phyloP scores from a whole-genome alignment of 306 rosid genomes.

The Potentilla sterilis region DNA sequence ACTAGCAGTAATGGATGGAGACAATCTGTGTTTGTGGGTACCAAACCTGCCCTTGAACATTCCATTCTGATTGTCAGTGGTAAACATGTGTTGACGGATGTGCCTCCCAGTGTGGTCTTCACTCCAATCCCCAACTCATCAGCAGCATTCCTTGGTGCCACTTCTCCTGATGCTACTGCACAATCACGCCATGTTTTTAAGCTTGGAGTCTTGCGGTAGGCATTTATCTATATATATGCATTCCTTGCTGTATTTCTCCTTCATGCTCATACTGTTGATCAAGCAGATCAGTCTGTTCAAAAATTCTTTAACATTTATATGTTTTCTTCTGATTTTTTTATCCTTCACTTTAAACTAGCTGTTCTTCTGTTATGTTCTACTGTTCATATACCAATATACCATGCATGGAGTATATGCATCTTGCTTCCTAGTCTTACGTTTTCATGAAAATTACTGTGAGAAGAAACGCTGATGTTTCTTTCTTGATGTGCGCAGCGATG shows the following conservation, averaged over 20 bases:
- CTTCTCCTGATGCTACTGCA: conserved; percentile 22
- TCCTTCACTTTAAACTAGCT: neutral
- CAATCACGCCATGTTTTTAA: conserved; percentile 34
- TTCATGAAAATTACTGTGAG: too few relatives aligned
- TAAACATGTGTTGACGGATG: conserved; percentile 25
- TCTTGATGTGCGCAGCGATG: conserved; percentile 17
- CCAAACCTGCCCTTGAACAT: conserved; percentile 32
- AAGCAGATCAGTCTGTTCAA: neutral
- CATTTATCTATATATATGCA: neutral
- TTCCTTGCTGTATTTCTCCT: neutral
- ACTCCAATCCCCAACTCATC: conserved; percentile 35
- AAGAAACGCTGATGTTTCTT: neutral
- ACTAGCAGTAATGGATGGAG: conserved; percentile 13
- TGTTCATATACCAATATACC: too few relatives aligned
- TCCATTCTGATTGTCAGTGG: conserved; percentile 28
- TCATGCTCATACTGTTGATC: neutral
- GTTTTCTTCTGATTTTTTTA: neutral
- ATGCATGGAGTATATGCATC: neutral
- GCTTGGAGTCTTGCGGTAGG: conserved; percentile 33
- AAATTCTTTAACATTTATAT: too few relatives aligned
- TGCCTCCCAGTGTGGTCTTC: conserved; percentile 35
- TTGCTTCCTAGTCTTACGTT: neutral
- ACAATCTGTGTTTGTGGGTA: conserved; percentile 27
- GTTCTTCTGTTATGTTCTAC: neutral
- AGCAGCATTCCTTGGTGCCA: conserved; percentile 37